These are phyloP conservation scores for Bathelium albidoporum DNA, from an alignment of 495 filamentous ascomycete species.

Conservation along the genomic window DNA sequence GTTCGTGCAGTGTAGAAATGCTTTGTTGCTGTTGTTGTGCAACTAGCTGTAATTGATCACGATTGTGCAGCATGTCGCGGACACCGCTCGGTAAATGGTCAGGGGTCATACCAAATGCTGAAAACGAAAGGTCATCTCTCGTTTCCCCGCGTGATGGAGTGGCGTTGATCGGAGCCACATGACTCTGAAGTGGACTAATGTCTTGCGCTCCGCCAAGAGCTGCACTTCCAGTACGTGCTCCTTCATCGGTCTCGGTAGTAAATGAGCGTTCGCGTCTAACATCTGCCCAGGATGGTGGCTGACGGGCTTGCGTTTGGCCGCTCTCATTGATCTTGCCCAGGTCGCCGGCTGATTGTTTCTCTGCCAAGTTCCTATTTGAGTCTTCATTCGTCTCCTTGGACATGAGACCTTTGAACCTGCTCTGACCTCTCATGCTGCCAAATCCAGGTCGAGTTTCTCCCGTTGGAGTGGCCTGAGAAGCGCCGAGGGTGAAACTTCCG, in stretches of 20 bases:
- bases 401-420: constrained; percentile 74
- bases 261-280: constrained; percentile 38
- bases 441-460: constrained; percentile 60
- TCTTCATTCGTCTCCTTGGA: constrained; percentile 68
- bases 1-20: constrained; percentile 44
- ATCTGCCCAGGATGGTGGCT: constrained; percentile 46
- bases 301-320: constrained; percentile 34
- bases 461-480: constrained; percentile 37
- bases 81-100: constrained; percentile 50
- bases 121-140: constrained; percentile 41
- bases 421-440: constrained; percentile 61
- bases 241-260: constrained; percentile 70
- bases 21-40: constrained; percentile 45
- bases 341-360: constrained; percentile 44
- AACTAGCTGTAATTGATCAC: constrained; percentile 48
- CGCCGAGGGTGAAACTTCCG: constrained; percentile 66
- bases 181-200: constrained; percentile 47
- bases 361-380: constrained; percentile 35
- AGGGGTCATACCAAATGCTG: constrained; percentile 68
- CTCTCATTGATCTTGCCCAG: constrained; percentile 46
- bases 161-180: constrained; percentile 22
- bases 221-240: constrained; percentile 62
- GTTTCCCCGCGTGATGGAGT: constrained; percentile 50
- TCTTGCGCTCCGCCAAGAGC: constrained; percentile 70
- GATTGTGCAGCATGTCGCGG: constrained; percentile 51